Conservation (phyloP, 2,329 filamentous ascomycete species). For the Cytospora mali region DNA sequence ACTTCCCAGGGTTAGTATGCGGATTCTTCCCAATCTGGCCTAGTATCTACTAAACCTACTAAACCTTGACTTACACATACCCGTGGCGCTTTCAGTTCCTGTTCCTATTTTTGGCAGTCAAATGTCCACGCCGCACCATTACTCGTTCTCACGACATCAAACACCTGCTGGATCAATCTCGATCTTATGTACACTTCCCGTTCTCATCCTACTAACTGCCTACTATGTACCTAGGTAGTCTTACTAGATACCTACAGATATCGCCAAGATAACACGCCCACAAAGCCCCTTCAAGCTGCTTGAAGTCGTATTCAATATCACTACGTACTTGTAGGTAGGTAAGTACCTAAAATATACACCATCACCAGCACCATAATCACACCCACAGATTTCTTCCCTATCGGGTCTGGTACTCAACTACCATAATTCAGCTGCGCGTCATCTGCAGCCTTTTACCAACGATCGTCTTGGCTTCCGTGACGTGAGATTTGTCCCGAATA, state of each 20-base stretch:
- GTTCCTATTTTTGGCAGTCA: constrained; percentile 13
- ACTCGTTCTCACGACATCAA: background rate
- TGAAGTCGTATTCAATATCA: too few species aligned
- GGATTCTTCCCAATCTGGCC: background rate
- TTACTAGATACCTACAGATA: too few species aligned
- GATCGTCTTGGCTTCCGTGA: background rate
- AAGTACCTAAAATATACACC: too few species aligned
- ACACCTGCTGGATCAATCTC: background rate
- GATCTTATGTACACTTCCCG: background rate
- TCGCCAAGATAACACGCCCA: too few species aligned
- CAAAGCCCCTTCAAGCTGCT: background rate
- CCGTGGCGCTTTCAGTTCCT: too few species aligned
- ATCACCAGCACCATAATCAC: background rate
- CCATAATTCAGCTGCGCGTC: background rate
- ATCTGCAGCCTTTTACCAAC: background rate
- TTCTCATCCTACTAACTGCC: background rate
- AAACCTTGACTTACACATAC: background rate
- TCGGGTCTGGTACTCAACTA: background rate
- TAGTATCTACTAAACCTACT: background rate
- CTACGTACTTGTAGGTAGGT: too few species aligned
- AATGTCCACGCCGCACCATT: background rate
- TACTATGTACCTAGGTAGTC: background rate
- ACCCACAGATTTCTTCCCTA: background rate
- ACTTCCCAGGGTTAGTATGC: background rate
- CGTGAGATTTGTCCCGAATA: background rate